Conservation (phyloP, 2,329 filamentous ascomycete species). For the Monascus ruber region DNA sequence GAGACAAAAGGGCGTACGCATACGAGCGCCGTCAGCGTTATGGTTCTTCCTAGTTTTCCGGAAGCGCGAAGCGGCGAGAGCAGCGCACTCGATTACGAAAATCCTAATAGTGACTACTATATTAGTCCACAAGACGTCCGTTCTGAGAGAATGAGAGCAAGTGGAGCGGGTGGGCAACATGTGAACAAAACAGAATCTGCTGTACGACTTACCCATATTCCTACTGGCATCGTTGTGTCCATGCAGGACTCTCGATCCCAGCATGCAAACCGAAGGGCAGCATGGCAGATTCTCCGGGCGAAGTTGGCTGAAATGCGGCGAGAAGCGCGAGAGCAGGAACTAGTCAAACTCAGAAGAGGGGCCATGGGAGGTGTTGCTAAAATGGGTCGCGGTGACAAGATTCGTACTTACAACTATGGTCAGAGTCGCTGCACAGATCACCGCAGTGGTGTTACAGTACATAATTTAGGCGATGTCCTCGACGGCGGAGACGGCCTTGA, state of each 20-base stretch:
- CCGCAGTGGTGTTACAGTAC: constrained; percentile 64
- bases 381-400: constrained; percentile 86
- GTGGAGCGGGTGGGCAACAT: constrained; percentile 90
- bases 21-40: constrained; percentile 82
- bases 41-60: constrained; percentile 79
- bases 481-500: constrained; percentile 62
- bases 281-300: constrained; percentile 75
- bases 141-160: constrained; percentile 79
- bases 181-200: constrained; percentile 98
- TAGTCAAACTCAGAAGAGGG: constrained; percentile 61
- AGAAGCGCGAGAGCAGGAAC: constrained; percentile 73
- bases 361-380: constrained; percentile 65
- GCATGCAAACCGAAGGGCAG: constrained; percentile 73
- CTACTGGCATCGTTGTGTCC: constrained; percentile 73
- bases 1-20: constrained; percentile 87
- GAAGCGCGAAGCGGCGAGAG: constrained; percentile 38
- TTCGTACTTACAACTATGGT: constrained; percentile 76
- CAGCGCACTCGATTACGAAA: constrained; percentile 54
- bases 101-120: constrained; percentile 86
- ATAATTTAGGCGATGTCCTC: constrained; percentile 72
- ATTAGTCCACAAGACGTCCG: constrained; percentile 73
- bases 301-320: constrained; percentile 68
- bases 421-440: constrained; percentile 83
- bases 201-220: constrained; percentile 80
- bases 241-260: constrained; percentile 93